These are phyloP conservation scores for Fusarium equiseti DNA, from an alignment of 2,329 filamentous ascomycete genomes.

Conservation along the genomic window DNA sequence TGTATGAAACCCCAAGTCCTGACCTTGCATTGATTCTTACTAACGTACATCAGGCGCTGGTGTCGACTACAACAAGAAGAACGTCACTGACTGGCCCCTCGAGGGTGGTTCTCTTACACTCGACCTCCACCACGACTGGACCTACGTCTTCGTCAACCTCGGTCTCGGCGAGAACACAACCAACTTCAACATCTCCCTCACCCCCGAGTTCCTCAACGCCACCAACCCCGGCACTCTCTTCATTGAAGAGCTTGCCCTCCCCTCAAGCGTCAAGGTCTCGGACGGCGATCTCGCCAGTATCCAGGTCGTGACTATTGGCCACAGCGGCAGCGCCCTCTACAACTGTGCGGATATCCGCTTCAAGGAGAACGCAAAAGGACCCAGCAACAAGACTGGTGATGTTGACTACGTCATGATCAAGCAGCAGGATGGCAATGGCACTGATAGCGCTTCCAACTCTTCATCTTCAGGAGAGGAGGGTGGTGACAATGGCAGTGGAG, in stretches of 20 bases:
- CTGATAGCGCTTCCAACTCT: slow-evolving; percentile 36
- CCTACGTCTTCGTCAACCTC: slow-evolving; percentile 66
- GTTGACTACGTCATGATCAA: slow-evolving; percentile 60
- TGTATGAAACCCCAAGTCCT: slow-evolving; percentile 55
- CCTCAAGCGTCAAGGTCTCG: slow-evolving; percentile 58
- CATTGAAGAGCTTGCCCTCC: slow-evolving; percentile 68
- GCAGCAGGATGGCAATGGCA: slow-evolving; percentile 44
- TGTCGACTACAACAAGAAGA: slow-evolving; percentile 58
- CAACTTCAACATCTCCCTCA: slow-evolving; percentile 77
- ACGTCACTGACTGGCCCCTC: slow-evolving; percentile 67
- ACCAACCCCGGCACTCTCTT: slow-evolving; percentile 75
- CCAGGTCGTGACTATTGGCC: slow-evolving; percentile 75
- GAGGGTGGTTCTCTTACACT: slow-evolving; percentile 62
- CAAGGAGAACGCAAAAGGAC: slow-evolving; percentile 61
- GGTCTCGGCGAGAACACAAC: slow-evolving; percentile 63
- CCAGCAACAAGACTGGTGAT: slow-evolving; percentile 52
- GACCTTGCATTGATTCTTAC: background rate
- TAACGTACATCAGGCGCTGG: slow-evolving; percentile 57
- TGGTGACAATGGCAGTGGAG: slow-evolving; percentile 41
- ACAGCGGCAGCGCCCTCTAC: slow-evolving; percentile 72
- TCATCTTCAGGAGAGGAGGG: slow-evolving; percentile 16
- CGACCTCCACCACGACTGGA: slow-evolving; percentile 64
- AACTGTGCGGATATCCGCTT: slow-evolving; percentile 83
- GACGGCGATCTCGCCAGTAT: slow-evolving; percentile 75
- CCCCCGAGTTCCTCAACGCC: slow-evolving; percentile 68